Conservation (phyloP, 2,329 filamentous ascomycete genomes). For the Seiridium unicorne region DNA sequence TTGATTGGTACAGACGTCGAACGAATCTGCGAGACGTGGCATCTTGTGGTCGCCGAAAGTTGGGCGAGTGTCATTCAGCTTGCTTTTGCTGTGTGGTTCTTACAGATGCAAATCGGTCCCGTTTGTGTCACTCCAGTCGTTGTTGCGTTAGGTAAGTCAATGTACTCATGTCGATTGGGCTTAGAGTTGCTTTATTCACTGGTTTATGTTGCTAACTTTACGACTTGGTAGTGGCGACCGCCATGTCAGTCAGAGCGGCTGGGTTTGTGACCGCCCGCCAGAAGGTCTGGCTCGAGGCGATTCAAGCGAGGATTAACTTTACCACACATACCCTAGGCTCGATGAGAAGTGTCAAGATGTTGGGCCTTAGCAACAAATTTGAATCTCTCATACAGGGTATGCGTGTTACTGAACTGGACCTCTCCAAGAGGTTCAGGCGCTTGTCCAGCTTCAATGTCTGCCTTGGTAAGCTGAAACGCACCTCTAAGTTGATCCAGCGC, state of each 20-base stretch:
- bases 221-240: slow-evolving; percentile 3
- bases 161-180: slow-evolving; percentile 8
- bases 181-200: slow-evolving; percentile 6
- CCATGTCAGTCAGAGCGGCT: slow-evolving; percentile 1
- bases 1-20: slow-evolving; percentile 11
- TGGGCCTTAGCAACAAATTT: slow-evolving; percentile 4
- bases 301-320: slow-evolving; percentile 5
- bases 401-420: slow-evolving; percentile 5
- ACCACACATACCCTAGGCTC: slow-evolving; percentile 4
- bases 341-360: slow-evolving; percentile 11
- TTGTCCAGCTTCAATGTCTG: slow-evolving; percentile 5
- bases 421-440: slow-evolving; percentile 2
- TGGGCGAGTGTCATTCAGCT: slow-evolving; percentile 7
- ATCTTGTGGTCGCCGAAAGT: slow-evolving; percentile 3
- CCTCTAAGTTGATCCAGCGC: slow-evolving; percentile 6
- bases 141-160: slow-evolving; percentile 4
- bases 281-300: slow-evolving; percentile 6
- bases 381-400: slow-evolving; percentile 2
- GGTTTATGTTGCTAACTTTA: slow-evolving; percentile 8
- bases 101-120: slow-evolving; percentile 8
- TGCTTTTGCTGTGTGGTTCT: slow-evolving; percentile 7
- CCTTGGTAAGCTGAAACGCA: slow-evolving; percentile 8
- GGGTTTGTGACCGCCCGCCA: slow-evolving; percentile 1
- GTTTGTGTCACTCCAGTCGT: slow-evolving; percentile 8
- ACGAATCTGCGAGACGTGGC: slow-evolving; percentile 5